These are phyloP conservation scores for Blastobotrys malaysiensis DNA, from an alignment of 1,139 yeast genomes.

Conservation along the genomic window DNA sequence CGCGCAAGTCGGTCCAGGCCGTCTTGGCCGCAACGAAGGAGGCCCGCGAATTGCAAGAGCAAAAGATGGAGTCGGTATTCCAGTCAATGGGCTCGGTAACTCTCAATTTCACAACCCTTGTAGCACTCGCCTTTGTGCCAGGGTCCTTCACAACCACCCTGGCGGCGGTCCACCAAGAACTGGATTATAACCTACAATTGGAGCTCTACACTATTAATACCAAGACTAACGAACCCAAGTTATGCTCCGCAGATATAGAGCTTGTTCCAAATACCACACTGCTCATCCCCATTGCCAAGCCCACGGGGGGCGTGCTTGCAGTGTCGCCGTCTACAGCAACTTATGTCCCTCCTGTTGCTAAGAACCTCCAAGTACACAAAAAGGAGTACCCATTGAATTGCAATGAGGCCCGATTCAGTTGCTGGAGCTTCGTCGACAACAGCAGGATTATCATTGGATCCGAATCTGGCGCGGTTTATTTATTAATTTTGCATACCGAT, in stretches of 20 bases:
- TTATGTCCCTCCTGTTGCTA: neutral
- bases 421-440: constrained; percentile 13
- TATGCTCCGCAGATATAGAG: neutral
- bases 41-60: neutral
- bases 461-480: constrained; percentile 12
- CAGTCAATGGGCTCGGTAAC: neutral
- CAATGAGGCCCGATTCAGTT: constrained; percentile 2
- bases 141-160: neutral
- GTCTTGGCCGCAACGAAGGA: neutral
- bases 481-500: constrained; percentile 8
- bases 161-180: constrained; percentile 7
- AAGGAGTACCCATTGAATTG: neutral
- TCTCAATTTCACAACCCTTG: neutral
- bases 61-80: neutral
- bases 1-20: neutral
- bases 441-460: constrained; percentile 12
- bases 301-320: neutral
- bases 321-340: neutral
- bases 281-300: neutral
- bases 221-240: neutral
- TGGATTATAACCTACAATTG: constrained; percentile 3
- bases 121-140: neutral
- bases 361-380: neutral
- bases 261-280: neutral
- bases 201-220: neutral